Evolutionary conservation across 768 basidiomycete species (phyloP).

Genomic region (Rhodotorula paludigena): DNA sequence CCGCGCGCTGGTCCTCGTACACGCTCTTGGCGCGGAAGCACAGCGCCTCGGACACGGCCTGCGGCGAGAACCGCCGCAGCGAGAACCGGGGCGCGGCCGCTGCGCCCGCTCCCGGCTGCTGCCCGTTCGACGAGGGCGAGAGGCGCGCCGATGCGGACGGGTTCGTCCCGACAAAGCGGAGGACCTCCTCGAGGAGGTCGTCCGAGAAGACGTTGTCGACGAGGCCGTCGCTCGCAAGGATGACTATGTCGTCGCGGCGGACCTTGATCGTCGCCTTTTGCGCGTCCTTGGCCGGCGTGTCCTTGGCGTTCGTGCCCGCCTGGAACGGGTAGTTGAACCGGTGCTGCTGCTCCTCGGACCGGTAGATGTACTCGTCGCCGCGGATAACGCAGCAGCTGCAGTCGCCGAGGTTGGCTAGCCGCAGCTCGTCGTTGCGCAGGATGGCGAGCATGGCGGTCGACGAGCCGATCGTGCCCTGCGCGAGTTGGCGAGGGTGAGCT

Average conservation of each 20-base stretch:
- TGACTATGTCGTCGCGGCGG: conserved; percentile 54
- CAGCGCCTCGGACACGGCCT: conserved; percentile 57
- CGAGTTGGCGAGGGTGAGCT: background rate
- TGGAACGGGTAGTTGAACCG: conserved; percentile 65
- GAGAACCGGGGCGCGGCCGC: conserved; percentile 50
- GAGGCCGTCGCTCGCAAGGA: conserved; percentile 74
- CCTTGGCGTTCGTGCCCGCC: conserved; percentile 60
- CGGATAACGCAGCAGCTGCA: conserved; percentile 76
- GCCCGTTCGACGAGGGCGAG: conserved; percentile 18
- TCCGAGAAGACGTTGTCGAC: conserved; percentile 85
- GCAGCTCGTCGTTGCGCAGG: conserved; percentile 57
- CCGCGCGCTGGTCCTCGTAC: conserved; percentile 52
- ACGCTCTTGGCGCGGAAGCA: conserved; percentile 71
- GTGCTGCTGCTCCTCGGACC: conserved; percentile 92
- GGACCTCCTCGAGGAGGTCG: conserved; percentile 70
- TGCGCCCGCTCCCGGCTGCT: background rate
- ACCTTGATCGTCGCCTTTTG: conserved; percentile 55
- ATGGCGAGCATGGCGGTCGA: conserved; percentile 52
- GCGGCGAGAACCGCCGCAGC: conserved; percentile 38
- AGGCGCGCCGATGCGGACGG: conserved; percentile 14
- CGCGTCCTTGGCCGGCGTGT: conserved; percentile 61
- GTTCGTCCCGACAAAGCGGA: conserved; percentile 31
- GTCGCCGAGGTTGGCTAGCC: conserved; percentile 79
- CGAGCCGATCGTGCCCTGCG: conserved; percentile 52
- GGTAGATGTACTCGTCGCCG: conserved; percentile 66